phyloP scores from a whole-genome alignment of 352 stramenopile genomes.

The Globisporangium perplexum region DNA sequence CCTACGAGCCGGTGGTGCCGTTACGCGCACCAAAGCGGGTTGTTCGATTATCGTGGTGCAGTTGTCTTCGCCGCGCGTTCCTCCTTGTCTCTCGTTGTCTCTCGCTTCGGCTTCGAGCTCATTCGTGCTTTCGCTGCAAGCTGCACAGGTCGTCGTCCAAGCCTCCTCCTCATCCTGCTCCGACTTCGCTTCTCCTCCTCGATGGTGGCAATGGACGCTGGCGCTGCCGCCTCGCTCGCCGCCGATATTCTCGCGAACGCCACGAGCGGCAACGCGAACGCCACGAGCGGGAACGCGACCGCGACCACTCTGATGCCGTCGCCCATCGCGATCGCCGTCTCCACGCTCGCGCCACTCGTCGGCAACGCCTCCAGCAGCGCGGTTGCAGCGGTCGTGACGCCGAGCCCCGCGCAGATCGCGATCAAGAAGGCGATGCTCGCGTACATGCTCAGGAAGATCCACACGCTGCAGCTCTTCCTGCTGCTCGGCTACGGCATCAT shows the following conservation, averaged over 20 bases:
- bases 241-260: slow-evolving; percentile 1
- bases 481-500: slow-evolving; percentile 53
- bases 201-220: neutral
- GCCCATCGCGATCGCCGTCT: neutral
- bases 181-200: too few species aligned
- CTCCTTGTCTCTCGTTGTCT: too few species aligned
- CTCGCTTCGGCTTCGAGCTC: too few species aligned
- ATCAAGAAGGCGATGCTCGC: slow-evolving; percentile 26
- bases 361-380: neutral
- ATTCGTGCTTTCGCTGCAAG: too few species aligned
- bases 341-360: slow-evolving; percentile 2
- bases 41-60: too few species aligned
- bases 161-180: too few species aligned
- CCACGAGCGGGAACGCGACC: neutral
- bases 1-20: too few species aligned
- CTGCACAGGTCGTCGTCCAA: too few species aligned
- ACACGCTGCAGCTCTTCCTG: slow-evolving; percentile 53
- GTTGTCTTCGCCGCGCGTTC: too few species aligned
- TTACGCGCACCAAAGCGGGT: too few species aligned
- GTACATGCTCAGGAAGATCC: slow-evolving; percentile 31
- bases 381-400: slow-evolving; percentile 9
- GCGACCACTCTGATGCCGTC: neutral
- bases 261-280: neutral
- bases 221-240: neutral
- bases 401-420: slow-evolving; percentile 26